These are phyloP conservation scores for Trichomonas vaginalis DNA, from an alignment of 208 protist genomes.

Conservation along the genomic window DNA sequence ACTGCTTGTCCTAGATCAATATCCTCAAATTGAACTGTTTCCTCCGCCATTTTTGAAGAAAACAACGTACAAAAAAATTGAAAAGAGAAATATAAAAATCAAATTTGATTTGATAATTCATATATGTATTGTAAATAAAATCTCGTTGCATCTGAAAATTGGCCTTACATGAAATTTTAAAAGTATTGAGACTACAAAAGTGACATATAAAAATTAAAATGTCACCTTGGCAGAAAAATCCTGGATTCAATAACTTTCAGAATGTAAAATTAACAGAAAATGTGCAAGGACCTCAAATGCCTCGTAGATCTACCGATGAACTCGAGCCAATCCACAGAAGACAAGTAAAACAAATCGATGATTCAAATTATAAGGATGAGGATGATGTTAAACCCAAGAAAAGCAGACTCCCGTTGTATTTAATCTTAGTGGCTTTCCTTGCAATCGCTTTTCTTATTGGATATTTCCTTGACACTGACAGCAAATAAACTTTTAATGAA, in stretches of 20 bases:
- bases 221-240: neutral
- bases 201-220: too few relatives aligned
- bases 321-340: neutral
- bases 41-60: neutral
- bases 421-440: too few relatives aligned
- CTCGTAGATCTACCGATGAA: neutral
- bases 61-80: neutral
- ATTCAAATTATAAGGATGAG: neutral
- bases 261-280: neutral
- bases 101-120: too few relatives aligned
- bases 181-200: too few relatives aligned
- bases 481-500: too few relatives aligned
- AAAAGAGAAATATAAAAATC: too few relatives aligned
- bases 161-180: too few relatives aligned
- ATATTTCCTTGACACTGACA: too few relatives aligned
- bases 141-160: too few relatives aligned
- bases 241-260: neutral
- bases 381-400: neutral
- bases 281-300: neutral
- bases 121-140: too few relatives aligned
- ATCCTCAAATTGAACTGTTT: neutral
- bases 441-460: too few relatives aligned
- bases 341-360: neutral
- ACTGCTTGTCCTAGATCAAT: neutral
- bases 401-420: too few relatives aligned